Evolutionary conservation across 148 eudicot species (phyloP).

Genomic region (Dysphania ambrosioides): DNA sequence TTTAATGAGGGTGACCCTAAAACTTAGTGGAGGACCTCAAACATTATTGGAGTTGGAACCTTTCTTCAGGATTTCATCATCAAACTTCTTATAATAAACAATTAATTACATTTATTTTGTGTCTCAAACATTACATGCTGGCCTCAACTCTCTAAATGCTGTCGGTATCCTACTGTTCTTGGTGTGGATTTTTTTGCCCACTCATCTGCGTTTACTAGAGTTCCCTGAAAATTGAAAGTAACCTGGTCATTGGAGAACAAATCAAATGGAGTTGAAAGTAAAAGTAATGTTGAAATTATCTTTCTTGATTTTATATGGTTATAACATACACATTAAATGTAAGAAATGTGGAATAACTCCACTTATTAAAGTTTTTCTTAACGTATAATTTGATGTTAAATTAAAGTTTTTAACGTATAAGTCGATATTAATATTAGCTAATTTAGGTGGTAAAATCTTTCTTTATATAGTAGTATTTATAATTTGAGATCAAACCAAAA

Average conservation of each 20-base stretch:
- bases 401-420: too few relatives aligned
- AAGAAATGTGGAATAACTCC: neutral
- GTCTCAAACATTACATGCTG: slow-evolving; percentile 19
- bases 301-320: too few relatives aligned
- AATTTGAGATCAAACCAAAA: too few relatives aligned
- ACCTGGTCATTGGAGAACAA: slow-evolving; percentile 7
- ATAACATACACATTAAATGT: too few relatives aligned
- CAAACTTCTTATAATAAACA: slow-evolving; percentile 5
- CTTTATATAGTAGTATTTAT: too few relatives aligned
- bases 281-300: too few relatives aligned
- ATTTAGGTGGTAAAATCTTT: too few relatives aligned
- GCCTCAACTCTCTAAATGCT: slow-evolving; percentile 12
- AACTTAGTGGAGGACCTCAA: slow-evolving; percentile 34
- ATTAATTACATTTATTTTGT: neutral
- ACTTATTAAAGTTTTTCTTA: neutral
- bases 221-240: too few relatives aligned
- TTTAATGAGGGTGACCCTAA: neutral
- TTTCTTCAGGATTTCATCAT: slow-evolving; percentile 8
- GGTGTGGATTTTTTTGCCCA: neutral
- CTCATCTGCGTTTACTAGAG: too few relatives aligned
- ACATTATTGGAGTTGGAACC: neutral
- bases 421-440: too few relatives aligned
- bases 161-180: slow-evolving; percentile 9
- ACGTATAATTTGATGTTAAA: neutral
- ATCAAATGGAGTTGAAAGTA: neutral